Evolutionary conservation across 805 yeast genomes (phyloP), one percentile per base, ranked within the genome.

Genomic region (Grigorovia humatica): DNA sequence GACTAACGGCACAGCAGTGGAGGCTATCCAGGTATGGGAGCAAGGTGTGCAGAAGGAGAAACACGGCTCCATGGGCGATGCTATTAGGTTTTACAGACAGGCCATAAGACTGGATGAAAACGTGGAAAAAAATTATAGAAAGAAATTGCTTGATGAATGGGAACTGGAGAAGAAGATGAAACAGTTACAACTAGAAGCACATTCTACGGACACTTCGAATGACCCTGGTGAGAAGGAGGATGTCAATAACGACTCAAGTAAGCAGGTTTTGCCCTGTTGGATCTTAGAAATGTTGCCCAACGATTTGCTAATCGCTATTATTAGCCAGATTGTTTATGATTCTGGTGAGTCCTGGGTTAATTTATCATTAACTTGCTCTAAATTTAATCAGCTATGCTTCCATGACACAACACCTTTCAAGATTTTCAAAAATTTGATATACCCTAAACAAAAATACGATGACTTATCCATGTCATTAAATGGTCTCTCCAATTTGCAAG

Each of bases 1-100:
- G 42, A 38, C 42, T 12, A 38, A 38, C 6, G 42, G 15, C 15
- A n/a, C 17, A 38, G 12, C 17, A 38, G 8, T 38, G 18, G 59
- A 62, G 47, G 95, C 96, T 2, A 68, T 88, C 44, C 73, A 72
- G 49, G 68, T 78, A 20, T 88, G 86, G 70, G 88, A 84, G 58
- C 66, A 73, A 48, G 96, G 88, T 2, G 78, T 82, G 0, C 79
- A 75, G 47, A 82, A 82, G 60, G 96, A 89, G 66, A 70, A 76
- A 38, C 77, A 73, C 48, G 96, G 96, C 0, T 72, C 80, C 54
- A 75, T 88, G 79, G 76, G 86, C n/a, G 96, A 88, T 60, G 96
- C 96, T 1, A 80, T 87, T 29, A 77, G 72, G 48, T 76, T 70
- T 56, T 89, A 89, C 66, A 72, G 95, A 55, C 74, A 75, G 55